A percentile compares a stretch with the other conserved stretches of the same genome.
Conservation (phyloP, 768 basidiomycete species). For the Mrakia hoshinonis region DNA sequence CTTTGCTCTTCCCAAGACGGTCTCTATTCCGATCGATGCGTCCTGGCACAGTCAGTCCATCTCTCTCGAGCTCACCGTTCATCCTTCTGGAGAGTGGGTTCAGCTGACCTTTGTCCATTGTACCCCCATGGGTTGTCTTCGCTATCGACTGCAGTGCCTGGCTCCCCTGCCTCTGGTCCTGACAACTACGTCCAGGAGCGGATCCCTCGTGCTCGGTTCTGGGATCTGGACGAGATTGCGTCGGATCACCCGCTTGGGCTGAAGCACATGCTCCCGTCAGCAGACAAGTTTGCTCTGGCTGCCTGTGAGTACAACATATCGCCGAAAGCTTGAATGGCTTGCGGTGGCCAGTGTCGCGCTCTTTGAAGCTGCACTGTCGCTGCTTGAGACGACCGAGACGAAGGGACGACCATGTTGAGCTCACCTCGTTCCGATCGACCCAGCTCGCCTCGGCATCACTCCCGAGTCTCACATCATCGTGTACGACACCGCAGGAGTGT, state of each 20-base stretch:
- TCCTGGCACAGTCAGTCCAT: conserved; percentile 20
- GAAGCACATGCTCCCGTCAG: conserved; percentile 87
- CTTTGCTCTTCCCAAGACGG: neutral
- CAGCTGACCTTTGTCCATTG: neutral
- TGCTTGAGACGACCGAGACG: neutral
- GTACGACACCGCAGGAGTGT: conserved; percentile 84
- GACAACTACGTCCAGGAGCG: conserved; percentile 40
- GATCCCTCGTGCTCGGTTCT: conserved; percentile 62
- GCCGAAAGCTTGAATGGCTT: too few relatives aligned
- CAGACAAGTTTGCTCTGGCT: conserved; percentile 60
- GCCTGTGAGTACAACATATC: conserved; percentile 73
- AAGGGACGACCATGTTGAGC: neutral
- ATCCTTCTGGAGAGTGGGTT: neutral
- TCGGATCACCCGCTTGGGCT: conserved; percentile 46
- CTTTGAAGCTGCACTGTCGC: too few relatives aligned
- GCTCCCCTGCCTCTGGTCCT: conserved; percentile 7
- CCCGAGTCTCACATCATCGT: conserved; percentile 64
- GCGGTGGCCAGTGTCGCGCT: too few relatives aligned
- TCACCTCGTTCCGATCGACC: neutral
- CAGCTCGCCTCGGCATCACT: neutral
- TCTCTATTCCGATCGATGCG: neutral
- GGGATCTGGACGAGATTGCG: conserved; percentile 68
- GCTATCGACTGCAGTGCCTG: conserved; percentile 15
- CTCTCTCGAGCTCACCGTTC: neutral
- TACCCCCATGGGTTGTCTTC: neutral